These are phyloP conservation scores for Starmerella bombi DNA, from an alignment of 805 yeast species.

Conservation along the genomic window DNA sequence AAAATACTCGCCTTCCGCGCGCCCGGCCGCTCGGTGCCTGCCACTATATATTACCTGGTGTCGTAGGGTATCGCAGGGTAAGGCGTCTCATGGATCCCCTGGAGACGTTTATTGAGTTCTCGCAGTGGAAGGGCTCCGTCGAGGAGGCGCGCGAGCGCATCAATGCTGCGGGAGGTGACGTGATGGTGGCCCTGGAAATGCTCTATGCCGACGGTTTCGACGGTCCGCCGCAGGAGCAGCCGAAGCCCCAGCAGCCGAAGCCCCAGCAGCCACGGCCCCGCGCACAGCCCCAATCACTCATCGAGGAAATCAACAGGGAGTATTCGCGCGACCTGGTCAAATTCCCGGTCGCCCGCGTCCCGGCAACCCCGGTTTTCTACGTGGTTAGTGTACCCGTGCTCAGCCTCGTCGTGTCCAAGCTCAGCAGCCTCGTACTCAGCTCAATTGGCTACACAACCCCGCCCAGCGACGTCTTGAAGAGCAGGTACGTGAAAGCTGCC, in stretches of 20 bases:
- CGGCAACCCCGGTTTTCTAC: slow-evolving; percentile 22
- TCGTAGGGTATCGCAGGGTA: no score
- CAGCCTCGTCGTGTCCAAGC: neutral
- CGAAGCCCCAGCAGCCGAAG: neutral
- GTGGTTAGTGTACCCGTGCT: slow-evolving; percentile 3
- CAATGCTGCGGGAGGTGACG: slow-evolving; percentile 13
- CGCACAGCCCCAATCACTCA: slow-evolving; percentile 15
- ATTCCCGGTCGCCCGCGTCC: slow-evolving; percentile 25
- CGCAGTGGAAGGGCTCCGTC: slow-evolving; percentile 11
- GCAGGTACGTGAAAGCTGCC: neutral
- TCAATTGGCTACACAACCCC: neutral
- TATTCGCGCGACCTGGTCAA: slow-evolving; percentile 18
- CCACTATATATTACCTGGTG: no score
- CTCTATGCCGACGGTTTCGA: slow-evolving; percentile 2
- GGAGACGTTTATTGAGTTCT: slow-evolving; percentile 15
- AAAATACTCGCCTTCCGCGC: no score
- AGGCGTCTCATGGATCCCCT: slow-evolving; percentile 8
- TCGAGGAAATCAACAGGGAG: slow-evolving; percentile 23
- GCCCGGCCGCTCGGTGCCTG: no score
- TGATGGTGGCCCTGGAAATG: slow-evolving; percentile 10
- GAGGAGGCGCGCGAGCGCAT: slow-evolving; percentile 11
- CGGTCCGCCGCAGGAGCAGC: neutral
- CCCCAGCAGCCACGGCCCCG: neutral
- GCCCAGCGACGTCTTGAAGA: neutral
- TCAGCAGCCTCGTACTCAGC: neutral